phyloP scores from a whole-genome alignment of 306 rosid genomes.

The Bauhinia variegata region DNA sequence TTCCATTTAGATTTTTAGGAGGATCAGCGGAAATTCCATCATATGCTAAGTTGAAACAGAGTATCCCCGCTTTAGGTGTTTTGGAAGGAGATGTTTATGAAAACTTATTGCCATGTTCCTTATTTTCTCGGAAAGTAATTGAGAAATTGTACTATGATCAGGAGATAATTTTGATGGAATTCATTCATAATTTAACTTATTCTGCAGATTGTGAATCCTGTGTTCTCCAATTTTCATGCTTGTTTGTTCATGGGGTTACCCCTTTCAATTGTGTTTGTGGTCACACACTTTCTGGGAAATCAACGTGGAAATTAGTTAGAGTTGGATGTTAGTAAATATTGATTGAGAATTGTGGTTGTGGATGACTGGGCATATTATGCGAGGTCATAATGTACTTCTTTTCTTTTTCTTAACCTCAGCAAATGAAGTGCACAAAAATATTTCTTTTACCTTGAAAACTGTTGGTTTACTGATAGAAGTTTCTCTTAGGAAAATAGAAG shows the following conservation, averaged over 20 bases:
- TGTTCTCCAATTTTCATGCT: neutral
- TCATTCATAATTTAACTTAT: slow-evolving; percentile 30
- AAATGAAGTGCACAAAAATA: neutral
- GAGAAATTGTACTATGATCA: slow-evolving; percentile 15
- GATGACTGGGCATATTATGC: neutral
- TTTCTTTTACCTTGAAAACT: neutral
- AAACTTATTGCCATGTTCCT: neutral
- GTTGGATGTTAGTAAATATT: too few species aligned
- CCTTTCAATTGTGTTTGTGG: neutral
- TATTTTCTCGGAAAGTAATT: slow-evolving; percentile 18
- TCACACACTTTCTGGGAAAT: slow-evolving; percentile 5
- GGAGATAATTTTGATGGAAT: slow-evolving; percentile 29
- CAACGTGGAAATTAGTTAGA: slow-evolving; percentile 22
- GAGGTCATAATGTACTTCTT: slow-evolving; percentile 9
- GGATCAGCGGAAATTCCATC: too few species aligned
- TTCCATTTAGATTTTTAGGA: slow-evolving; percentile 6
- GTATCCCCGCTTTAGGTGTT: slow-evolving; percentile 18
- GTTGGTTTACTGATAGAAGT: slow-evolving; percentile 3
- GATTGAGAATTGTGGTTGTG: slow-evolving; percentile 8
- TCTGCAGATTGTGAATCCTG: neutral
- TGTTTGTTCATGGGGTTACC: slow-evolving; percentile 5
- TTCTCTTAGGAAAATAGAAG: neutral
- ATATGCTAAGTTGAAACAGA: slow-evolving; percentile 4
- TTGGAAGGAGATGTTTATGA: neutral
- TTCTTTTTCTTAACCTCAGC: neutral